Percentiles rank a stretch among this genome's conserved stretches.
phyloP scores from a whole-genome alignment of 805 yeast genomes.

The Ogataea siamensis region DNA sequence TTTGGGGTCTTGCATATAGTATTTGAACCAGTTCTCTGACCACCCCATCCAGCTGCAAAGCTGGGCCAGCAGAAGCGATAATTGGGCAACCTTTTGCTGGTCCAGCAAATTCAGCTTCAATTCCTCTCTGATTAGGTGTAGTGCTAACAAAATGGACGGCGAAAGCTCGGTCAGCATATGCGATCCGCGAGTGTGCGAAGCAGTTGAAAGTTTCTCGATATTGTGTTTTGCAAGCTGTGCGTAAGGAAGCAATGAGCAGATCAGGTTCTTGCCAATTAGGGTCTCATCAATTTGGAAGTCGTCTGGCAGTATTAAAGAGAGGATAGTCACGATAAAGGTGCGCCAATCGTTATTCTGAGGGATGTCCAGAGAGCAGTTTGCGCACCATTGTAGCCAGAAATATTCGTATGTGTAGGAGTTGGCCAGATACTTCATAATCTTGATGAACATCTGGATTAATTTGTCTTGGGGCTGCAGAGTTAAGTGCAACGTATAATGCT shows the following conservation, averaged over 20 bases:
- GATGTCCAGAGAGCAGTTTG: conserved; percentile 43
- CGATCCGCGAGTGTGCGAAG: conserved; percentile 20
- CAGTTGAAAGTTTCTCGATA: conserved; percentile 12
- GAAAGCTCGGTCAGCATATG: conserved; percentile 51
- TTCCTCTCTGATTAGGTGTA: conserved; percentile 82
- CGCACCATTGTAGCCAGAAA: conserved; percentile 63
- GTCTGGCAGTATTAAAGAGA: conserved; percentile 51
- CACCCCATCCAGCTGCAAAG: conserved; percentile 70
- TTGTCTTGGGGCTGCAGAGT: conserved; percentile 44
- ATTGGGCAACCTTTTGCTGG: conserved; percentile 31
- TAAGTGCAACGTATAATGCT: conserved; percentile 35
- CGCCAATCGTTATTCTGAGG: conserved; percentile 54
- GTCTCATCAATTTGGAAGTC: conserved; percentile 26
- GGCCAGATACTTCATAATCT: conserved; percentile 49
- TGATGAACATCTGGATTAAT: conserved; percentile 45
- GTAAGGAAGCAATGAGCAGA: conserved; percentile 28
- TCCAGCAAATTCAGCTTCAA: conserved; percentile 53
- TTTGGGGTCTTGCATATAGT: conserved; percentile 43
- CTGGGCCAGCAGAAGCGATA: conserved; percentile 60
- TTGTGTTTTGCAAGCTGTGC: conserved; percentile 22
- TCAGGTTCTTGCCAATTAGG: conserved; percentile 18
- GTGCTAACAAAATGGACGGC: conserved; percentile 61
- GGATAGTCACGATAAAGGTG: conserved; percentile 50
- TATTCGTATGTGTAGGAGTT: conserved; percentile 58
- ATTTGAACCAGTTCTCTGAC: conserved; percentile 61